Conservation (phyloP, 1,284 basidiomycete species). For the Crucibulum parvulum region DNA sequence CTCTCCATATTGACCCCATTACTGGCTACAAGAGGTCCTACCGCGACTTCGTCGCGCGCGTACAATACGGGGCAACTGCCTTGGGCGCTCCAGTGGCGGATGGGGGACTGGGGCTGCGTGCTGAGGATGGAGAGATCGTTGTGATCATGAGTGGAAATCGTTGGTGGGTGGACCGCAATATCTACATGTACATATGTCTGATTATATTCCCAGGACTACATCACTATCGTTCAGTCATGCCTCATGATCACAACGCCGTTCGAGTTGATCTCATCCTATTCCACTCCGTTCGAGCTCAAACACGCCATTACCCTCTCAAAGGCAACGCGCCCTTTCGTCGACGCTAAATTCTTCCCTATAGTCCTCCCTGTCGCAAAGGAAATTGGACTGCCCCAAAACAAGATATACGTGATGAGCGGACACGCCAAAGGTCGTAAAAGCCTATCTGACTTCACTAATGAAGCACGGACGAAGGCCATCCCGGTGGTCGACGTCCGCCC, state of each 20-base stretch:
- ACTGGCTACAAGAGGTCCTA: constrained; percentile 55
- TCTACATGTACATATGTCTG: neutral
- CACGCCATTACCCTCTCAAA: constrained; percentile 60
- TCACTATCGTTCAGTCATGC: constrained; percentile 61
- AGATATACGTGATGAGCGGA: constrained; percentile 64
- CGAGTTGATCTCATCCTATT: constrained; percentile 66
- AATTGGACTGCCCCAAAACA: too few species aligned
- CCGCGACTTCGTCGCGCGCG: constrained; percentile 54
- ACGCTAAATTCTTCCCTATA: constrained; percentile 54
- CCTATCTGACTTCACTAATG: constrained; percentile 53
- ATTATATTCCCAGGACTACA: constrained; percentile 59
- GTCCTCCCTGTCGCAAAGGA: constrained; percentile 58
- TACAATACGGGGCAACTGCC: constrained; percentile 64
- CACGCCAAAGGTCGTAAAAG: constrained; percentile 44
- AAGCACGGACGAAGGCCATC: constrained; percentile 42
- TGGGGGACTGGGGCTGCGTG: constrained; percentile 63
- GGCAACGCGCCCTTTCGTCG: constrained; percentile 67
- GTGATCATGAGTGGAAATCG: constrained; percentile 74
- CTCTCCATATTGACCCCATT: constrained; percentile 60
- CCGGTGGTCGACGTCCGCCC: constrained; percentile 50
- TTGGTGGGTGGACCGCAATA: constrained; percentile 46
- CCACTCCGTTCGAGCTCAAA: constrained; percentile 71
- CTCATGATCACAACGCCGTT: constrained; percentile 66
- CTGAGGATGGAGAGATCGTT: constrained; percentile 58
- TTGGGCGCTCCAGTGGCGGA: constrained; percentile 49